Conservation (phyloP, 306 rosid species). For the Hylodesmum podocarpum region DNA sequence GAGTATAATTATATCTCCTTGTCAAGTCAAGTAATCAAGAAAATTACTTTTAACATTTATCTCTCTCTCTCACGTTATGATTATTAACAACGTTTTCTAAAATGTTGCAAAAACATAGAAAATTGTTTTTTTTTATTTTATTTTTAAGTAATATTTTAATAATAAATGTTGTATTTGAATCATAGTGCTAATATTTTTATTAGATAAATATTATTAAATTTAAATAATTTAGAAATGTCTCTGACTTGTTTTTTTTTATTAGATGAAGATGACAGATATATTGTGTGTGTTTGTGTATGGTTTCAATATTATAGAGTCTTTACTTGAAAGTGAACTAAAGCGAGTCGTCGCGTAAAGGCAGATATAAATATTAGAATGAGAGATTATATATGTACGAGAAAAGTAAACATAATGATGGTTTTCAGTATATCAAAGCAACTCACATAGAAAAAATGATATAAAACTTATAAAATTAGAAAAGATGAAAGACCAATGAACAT, state of each 20-base stretch:
- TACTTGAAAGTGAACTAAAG: conserved; percentile 41
- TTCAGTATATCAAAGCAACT: not conserved
- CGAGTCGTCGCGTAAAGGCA: conserved; percentile 11
- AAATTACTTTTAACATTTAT: not conserved
- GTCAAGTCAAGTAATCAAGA: not conserved
- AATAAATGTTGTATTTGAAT: too few species aligned
- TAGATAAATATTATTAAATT: too few species aligned
- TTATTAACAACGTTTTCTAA: too few species aligned
- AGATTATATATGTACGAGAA: not conserved
- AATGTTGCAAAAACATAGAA: too few species aligned
- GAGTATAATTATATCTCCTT: not conserved
- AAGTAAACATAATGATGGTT: conserved; percentile 10
- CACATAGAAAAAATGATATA: not conserved
- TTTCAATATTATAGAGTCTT: not conserved
- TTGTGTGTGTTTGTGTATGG: not conserved
- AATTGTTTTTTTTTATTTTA: too few species aligned
- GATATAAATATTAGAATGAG: conserved; percentile 11
- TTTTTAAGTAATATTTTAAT: too few species aligned
- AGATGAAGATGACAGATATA: not conserved
- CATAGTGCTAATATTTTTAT: too few species aligned
- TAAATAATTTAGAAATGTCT: too few species aligned
- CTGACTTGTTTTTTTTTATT: not conserved
- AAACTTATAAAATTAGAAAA: conserved; percentile 3
- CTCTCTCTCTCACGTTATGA: too few species aligned
- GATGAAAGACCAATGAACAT: not conserved